phyloP scores from a whole-genome alignment of 2,329 filamentous ascomycete genomes.

The Magnaporthiopsis poae region DNA sequence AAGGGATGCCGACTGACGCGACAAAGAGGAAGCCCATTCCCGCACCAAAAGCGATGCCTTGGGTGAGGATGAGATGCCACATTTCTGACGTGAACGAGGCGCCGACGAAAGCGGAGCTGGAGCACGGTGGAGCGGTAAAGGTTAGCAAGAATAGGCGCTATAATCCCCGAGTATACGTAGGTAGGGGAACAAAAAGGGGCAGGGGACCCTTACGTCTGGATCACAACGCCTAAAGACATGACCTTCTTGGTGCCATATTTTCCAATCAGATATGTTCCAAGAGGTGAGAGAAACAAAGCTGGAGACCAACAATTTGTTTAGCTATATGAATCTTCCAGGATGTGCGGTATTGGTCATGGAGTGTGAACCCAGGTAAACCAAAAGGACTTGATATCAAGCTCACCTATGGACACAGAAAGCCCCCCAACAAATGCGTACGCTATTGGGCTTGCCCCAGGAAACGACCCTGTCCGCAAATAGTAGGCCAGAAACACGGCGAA shows the following conservation, averaged over 20 bases:
- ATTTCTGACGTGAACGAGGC: slow-evolving; percentile 59
- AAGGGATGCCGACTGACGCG: slow-evolving; percentile 54
- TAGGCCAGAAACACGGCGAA: slow-evolving; percentile 50
- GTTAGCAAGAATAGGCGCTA: neutral
- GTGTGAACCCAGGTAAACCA: neutral
- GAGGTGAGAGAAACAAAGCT: slow-evolving; percentile 58
- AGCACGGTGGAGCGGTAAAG: neutral
- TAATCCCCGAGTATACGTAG: too few species aligned
- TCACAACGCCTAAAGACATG: slow-evolving; percentile 52
- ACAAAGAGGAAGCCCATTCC: slow-evolving; percentile 72
- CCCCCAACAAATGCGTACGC: slow-evolving; percentile 72
- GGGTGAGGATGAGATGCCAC: slow-evolving; percentile 67
- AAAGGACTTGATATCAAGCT: slow-evolving; percentile 7
- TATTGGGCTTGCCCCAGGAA: slow-evolving; percentile 52
- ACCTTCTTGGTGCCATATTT: slow-evolving; percentile 53
- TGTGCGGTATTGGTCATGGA: too few species aligned
- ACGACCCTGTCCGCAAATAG: slow-evolving; percentile 48
- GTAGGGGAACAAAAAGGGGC: neutral
- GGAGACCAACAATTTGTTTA: slow-evolving; percentile 10
- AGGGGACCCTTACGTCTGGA: slow-evolving; percentile 41
- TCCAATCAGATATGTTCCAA: slow-evolving; percentile 53
- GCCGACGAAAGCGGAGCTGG: slow-evolving; percentile 49
- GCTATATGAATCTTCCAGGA: neutral
- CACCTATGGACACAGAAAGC: slow-evolving; percentile 49
- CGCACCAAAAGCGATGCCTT: slow-evolving; percentile 67